Evolutionary conservation across 345 rosid species (phyloP).

Genomic region (Bruguiera gymnorhiza): DNA sequence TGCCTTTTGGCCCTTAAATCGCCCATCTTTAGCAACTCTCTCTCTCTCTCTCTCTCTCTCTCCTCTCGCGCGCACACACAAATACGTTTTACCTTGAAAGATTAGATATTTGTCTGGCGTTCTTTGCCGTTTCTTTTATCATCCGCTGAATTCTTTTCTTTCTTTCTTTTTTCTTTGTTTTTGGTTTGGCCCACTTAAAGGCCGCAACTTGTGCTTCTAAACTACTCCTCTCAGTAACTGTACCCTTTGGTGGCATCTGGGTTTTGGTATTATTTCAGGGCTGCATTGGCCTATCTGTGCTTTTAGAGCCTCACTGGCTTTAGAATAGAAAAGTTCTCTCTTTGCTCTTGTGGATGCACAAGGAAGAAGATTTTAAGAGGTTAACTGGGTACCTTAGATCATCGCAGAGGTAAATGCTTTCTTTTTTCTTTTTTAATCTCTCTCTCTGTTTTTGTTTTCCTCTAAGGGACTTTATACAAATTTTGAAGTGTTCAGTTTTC

Average conservation of each 20-base stretch:
- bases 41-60: not conserved
- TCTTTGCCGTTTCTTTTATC: constrained; percentile 28
- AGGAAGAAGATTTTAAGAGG: constrained; percentile 58
- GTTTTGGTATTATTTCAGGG: constrained; percentile 30
- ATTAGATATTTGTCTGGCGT: constrained; percentile 38
- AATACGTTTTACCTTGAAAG: constrained; percentile 25
- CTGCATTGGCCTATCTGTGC: constrained; percentile 49
- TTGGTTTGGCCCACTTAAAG: constrained; percentile 26
- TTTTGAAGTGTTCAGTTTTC: constrained; percentile 20
- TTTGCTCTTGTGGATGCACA: constrained; percentile 42
- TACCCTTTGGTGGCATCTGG: constrained; percentile 20
- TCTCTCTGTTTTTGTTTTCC: not conserved
- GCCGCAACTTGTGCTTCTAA: constrained; percentile 34
- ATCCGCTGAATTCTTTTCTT: not conserved
- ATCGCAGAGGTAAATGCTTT: constrained; percentile 33
- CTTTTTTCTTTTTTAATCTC: constrained; percentile 5
- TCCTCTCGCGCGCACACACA: constrained; percentile 9
- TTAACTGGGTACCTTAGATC: constrained; percentile 27
- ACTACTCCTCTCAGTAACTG: constrained; percentile 31
- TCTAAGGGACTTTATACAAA: not conserved
- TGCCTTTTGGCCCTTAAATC: not conserved
- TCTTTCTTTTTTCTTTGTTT: not conserved
- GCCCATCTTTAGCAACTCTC: not conserved
- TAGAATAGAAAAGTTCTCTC: constrained; percentile 34
- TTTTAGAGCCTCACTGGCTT: constrained; percentile 38